Evolutionary conservation across 1,139 yeast genomes (phyloP).

Genomic region (Protomyces macrosporus): DNA sequence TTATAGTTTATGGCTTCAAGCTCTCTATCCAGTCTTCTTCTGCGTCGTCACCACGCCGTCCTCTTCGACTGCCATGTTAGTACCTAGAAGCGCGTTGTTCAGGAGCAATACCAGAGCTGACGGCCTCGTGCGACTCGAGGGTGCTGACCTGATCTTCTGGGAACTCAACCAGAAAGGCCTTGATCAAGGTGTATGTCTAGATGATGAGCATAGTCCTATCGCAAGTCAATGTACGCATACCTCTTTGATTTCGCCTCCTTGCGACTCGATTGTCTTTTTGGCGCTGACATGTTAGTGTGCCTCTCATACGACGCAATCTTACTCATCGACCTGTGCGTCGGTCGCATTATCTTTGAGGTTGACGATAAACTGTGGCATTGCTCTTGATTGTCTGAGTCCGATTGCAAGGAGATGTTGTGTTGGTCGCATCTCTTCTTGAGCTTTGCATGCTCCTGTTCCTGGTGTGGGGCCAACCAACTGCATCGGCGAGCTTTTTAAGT

Average conservation of each 20-base stretch:
- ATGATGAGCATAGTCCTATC: neutral
- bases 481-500: neutral
- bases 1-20: neutral
- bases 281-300: neutral
- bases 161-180: constrained; percentile 14
- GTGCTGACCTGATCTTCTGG: constrained; percentile 22
- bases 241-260: constrained; percentile 22
- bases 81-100: neutral
- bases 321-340: constrained; percentile 16
- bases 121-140: constrained; percentile 21
- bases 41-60: constrained; percentile 22
- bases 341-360: constrained; percentile 22
- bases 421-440: neutral
- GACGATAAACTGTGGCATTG: constrained; percentile 17
- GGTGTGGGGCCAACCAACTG: neutral
- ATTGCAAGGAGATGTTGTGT: neutral
- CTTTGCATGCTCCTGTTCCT: too few relatives aligned
- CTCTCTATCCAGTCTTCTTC: neutral
- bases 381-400: neutral
- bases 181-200: constrained; percentile 20
- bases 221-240: neutral
- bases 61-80: constrained; percentile 11
- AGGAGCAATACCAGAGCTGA: neutral
- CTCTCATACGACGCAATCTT: neutral
- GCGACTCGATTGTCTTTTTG: constrained; percentile 2